Evolutionary conservation across 75 land plant genomes (phyloP), one percentile per base, ranked within the genome.

Genomic region (Pinus albicaulis): DNA sequence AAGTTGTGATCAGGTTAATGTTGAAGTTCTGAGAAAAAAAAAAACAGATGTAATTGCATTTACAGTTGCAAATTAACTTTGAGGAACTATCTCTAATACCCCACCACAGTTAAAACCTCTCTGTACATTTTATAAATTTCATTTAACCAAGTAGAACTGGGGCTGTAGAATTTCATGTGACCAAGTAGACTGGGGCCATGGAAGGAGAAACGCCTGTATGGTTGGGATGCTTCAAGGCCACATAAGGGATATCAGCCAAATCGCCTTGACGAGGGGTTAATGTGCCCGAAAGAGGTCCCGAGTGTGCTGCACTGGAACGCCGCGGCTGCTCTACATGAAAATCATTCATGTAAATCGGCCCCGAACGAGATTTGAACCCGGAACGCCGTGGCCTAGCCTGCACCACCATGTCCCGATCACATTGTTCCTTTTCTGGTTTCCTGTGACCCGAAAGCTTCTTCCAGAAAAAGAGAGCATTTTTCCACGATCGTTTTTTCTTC

Each of bases 401-500:
- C 15, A 34, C 16, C 11, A 8, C 41, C 38, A 36, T 36, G 6
- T 36, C 38, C 38, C 38, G 38, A 38, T 38, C 11, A 48, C 1
- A 48, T 48, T 12, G 23, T n/a, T 7, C 58, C 3, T 7, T 24
- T 12, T 20, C 20, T 8, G 2, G 22, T n/a, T 66, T 38, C 41
- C 57, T 75, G 38, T 16, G 23, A 20, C 3, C 17, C 7, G 10
- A 16, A 3, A 3, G 20, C 5, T 59, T 59, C 16, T 4, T 53
- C 76, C 76, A 75, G 48, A 75, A 75, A n/a, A 59, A 75, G 22
- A 75, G 69, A 3, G 38, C 7, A 16, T 26, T 25, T 48, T 59
- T 75, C 76, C 69, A 59, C 11, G 69, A 75, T 34, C 22, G 19
- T 16, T 4, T 59, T 22, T 20, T 75, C 7, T 59, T 75, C 62